These are phyloP conservation scores for Chrysoporthe austroafricana DNA, from an alignment of 2,329 filamentous ascomycete genomes.

Conservation along the genomic window DNA sequence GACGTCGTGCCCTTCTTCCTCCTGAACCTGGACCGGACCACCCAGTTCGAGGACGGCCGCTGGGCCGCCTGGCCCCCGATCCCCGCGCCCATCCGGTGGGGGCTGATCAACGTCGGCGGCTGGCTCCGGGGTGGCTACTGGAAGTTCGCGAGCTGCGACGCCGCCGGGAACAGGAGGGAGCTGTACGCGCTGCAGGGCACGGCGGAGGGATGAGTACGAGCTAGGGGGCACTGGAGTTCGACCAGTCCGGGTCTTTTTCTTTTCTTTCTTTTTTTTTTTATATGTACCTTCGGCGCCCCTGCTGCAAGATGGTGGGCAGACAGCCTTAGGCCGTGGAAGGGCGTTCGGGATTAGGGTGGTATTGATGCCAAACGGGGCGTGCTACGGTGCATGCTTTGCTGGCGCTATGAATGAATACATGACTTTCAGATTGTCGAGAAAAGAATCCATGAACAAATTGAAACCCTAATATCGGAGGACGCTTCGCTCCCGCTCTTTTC, in stretches of 20 bases:
- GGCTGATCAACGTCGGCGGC: conserved; percentile 61
- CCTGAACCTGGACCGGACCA: conserved; percentile 62
- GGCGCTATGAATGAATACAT: not conserved
- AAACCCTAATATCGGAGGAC: too few relatives aligned
- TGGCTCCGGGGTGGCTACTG: conserved; percentile 61
- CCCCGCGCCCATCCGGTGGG: conserved; percentile 63
- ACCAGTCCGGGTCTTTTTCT: too few relatives aligned
- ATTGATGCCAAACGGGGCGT: not conserved
- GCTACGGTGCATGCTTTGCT: not conserved
- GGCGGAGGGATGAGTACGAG: not conserved
- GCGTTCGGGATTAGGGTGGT: not conserved
- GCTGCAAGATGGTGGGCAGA: too few relatives aligned
- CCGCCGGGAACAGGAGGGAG: conserved; percentile 54
- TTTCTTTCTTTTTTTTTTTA: too few relatives aligned
- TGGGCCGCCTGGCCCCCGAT: conserved; percentile 70
- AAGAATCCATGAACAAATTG: not conserved
- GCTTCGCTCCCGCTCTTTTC: too few relatives aligned
- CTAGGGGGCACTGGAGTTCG: not conserved
- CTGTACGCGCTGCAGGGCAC: conserved; percentile 51
- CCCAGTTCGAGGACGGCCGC: conserved; percentile 55
- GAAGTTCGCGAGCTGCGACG: conserved; percentile 68
- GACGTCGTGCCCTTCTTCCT: conserved; percentile 69
- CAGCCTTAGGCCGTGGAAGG: not conserved
- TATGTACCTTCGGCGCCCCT: too few relatives aligned
- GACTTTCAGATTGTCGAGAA: not conserved